phyloP scores from a whole-genome alignment of 495 filamentous ascomycete genomes.

The Cercophora scortea region DNA sequence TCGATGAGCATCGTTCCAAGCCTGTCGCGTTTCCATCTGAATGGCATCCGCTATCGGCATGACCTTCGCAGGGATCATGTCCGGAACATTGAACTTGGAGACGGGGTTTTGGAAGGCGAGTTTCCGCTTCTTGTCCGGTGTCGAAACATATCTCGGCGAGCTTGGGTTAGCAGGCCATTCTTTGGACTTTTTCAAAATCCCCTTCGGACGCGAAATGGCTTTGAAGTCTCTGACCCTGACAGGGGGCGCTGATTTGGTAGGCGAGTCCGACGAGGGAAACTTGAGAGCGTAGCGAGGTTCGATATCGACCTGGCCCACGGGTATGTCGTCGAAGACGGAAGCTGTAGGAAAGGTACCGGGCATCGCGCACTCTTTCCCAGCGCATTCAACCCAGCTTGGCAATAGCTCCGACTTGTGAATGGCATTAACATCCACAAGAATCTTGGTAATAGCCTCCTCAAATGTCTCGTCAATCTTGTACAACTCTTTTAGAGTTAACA shows the following conservation, averaged over 20 bases:
- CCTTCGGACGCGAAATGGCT: slow-evolving; percentile 12
- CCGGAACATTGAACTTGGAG: slow-evolving; percentile 9
- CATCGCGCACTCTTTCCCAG: slow-evolving; percentile 1
- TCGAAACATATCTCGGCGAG: slow-evolving; percentile 15
- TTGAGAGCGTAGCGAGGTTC: slow-evolving; percentile 9
- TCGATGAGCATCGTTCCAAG: too few relatives aligned
- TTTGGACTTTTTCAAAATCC: slow-evolving; percentile 18
- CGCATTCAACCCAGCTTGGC: slow-evolving; percentile 14
- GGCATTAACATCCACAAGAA: slow-evolving; percentile 30
- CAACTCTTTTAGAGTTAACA: slow-evolving; percentile 3
- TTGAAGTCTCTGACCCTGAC: slow-evolving; percentile 2
- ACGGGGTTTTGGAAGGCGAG: slow-evolving; percentile 19
- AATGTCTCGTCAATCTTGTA: neutral
- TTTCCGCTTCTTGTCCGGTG: slow-evolving; percentile 15
- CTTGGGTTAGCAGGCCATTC: slow-evolving; percentile 2
- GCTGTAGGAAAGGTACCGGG: slow-evolving; percentile 12
- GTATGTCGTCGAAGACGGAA: slow-evolving; percentile 13
- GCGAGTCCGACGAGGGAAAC: slow-evolving; percentile 8
- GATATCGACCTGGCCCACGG: slow-evolving; percentile 11
- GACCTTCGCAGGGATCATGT: slow-evolving; percentile 11
- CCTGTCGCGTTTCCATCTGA: too few relatives aligned
- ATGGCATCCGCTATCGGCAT: slow-evolving; percentile 3
- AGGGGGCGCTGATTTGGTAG: neutral
- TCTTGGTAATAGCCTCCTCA: slow-evolving; percentile 11
- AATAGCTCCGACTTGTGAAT: slow-evolving; percentile 30